Conservation (phyloP, 176 grass and related monocot genomes). For the Cenchrus purpureus region DNA sequence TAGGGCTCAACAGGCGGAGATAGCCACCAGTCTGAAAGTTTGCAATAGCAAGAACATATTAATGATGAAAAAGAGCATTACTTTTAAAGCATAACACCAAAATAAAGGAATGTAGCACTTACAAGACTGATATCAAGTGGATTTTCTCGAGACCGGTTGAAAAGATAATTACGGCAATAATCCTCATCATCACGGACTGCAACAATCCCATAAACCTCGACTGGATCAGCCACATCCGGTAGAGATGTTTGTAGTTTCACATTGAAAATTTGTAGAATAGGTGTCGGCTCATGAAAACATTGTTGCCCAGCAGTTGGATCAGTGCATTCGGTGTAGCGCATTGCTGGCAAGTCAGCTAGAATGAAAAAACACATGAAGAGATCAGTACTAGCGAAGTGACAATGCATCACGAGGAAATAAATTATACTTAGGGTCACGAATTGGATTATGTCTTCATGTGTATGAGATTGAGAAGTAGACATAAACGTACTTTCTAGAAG, state of each 20-base stretch:
- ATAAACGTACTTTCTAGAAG: not conserved
- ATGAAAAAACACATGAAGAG: not conserved
- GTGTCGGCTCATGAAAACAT: not conserved
- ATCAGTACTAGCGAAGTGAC: not conserved
- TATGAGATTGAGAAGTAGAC: no score
- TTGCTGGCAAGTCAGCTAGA: not conserved
- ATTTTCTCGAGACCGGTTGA: not conserved
- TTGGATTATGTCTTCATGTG: no score
- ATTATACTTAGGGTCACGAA: no score
- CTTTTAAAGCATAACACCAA: no score
- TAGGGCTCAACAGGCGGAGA: constrained; percentile 20
- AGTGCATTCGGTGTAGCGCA: not conserved
- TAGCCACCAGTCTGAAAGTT: constrained; percentile 1
- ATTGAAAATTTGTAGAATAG: not conserved
- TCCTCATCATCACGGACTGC: not conserved
- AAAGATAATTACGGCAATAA: not conserved
- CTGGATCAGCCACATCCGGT: not conserved
- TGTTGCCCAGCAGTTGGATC: not conserved
- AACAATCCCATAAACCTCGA: not conserved
- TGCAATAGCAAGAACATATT: not conserved
- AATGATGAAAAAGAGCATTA: no score
- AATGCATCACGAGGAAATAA: not conserved
- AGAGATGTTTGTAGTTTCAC: not conserved
- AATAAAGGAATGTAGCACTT: no score
- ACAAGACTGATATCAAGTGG: no score